Evolutionary conservation across 2,329 filamentous ascomycete genomes (phyloP).

Genomic region (Aspergillus vadensis): DNA sequence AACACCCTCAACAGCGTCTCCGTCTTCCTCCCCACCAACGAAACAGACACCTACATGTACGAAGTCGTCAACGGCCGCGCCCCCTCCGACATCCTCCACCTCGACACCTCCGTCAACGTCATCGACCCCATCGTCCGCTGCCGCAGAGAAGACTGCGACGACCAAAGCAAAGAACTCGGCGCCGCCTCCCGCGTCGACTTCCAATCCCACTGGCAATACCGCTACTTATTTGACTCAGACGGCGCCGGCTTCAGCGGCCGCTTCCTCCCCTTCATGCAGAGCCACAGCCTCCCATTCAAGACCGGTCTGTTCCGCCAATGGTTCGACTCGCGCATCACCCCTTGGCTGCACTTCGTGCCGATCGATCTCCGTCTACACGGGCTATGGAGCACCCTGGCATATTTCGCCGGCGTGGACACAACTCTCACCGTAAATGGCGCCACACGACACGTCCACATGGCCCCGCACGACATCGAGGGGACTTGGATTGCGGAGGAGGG

Average conservation of each 20-base stretch:
- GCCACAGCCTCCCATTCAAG: constrained; percentile 68
- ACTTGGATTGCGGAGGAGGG: constrained; percentile 68
- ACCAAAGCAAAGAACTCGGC: constrained; percentile 57
- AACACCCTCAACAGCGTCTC: constrained; percentile 54
- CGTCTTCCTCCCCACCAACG: constrained; percentile 57
- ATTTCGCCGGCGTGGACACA: constrained; percentile 63
- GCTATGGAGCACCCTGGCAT: constrained; percentile 72
- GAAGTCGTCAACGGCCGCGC: constrained; percentile 51
- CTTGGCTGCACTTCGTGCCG: constrained; percentile 82
- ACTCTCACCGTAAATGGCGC: constrained; percentile 24
- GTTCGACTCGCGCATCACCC: constrained; percentile 72
- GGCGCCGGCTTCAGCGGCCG: constrained; percentile 66
- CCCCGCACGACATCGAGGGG: constrained; percentile 56
- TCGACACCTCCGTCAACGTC: constrained; percentile 63
- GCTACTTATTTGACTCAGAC: constrained; percentile 73
- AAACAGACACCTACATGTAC: constrained; percentile 55
- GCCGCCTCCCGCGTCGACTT: constrained; percentile 51
- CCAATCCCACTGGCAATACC: constrained; percentile 63
- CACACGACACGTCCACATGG: constrained; percentile 48
- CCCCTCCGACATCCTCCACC: constrained; percentile 47
- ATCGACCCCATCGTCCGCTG: constrained; percentile 60
- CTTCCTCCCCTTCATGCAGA: constrained; percentile 66
- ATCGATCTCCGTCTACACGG: constrained; percentile 72
- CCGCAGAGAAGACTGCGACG: constrained; percentile 52
- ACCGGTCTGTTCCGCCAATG: constrained; percentile 73